Evolutionary conservation across 345 rosid species (phyloP), one percentile per base, ranked within the genome.

Genomic region (Dipteronia dyeriana): DNA sequence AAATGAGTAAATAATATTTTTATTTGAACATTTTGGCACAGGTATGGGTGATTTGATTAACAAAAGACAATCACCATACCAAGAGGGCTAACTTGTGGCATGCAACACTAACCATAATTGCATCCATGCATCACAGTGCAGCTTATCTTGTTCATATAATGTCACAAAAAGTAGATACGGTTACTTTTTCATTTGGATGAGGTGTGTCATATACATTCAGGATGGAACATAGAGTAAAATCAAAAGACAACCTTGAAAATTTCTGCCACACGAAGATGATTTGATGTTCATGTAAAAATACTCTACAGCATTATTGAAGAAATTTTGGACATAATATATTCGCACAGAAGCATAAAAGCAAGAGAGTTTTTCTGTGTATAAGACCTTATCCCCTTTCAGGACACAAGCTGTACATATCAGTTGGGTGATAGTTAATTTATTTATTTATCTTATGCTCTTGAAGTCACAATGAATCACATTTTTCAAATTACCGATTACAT

Each of bases 61-160:
- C 74, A 45, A 25, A 47, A 66, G 19, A 5, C 12, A 11, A 16
- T 6, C 39, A 63, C 13, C 16, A 25, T 45, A 26, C 0, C 34
- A 11, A 26, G 17, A 41, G 41, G 16, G n/a, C n/a, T 34, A 45
- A 47, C n/a, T 68, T 22, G 17, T 49, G 19, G n/a, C 54, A 68
- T 7, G 29, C 70, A 4, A 12, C 53, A 53, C 20, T 53, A 41
- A 41, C 3, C 70, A n/a, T 41, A 11, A 67, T n/a, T 10, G 53
- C 70, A 67, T 67, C 70, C 54, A 67, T 67, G 54, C 70, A 4
- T 39, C 22, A 41, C 25, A 67, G 4, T 12, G 22, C 31, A 67
- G 53, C 53, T 39, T 41, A 67, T 67, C 26, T 39, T 67, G 53
- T n/a, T 38, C 12, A 67, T 10, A 67, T 41, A n/a, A 67, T n/a